These are phyloP conservation scores for Capsicum pubescens DNA, from an alignment of 257 asterid species.

Conservation along the genomic window DNA sequence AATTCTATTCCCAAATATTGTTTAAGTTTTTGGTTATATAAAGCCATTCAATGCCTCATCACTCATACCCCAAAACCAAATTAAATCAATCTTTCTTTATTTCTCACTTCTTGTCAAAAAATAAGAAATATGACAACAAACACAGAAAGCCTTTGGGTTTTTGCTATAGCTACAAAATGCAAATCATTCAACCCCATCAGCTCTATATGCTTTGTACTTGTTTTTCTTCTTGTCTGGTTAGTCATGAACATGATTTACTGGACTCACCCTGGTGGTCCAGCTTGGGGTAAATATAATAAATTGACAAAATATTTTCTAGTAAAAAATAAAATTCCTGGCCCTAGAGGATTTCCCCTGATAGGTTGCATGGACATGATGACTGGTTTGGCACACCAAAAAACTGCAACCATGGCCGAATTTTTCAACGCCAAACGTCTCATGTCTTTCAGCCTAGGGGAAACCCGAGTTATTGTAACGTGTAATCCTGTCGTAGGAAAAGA, in stretches of 20 bases:
- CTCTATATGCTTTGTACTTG: conserved; percentile 39
- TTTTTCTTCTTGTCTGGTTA: conserved; percentile 36
- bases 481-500: conserved; percentile 58
- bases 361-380: conserved; percentile 60
- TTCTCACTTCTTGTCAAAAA: not conserved
- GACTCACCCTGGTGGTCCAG: conserved; percentile 31
- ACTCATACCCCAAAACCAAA: conserved; percentile 6
- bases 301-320: not conserved
- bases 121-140: conserved; percentile 33
- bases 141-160: conserved; percentile 65
- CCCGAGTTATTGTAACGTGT: conserved; percentile 63
- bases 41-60: not conserved
- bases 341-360: conserved; percentile 58
- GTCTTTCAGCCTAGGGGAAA: conserved; percentile 75
- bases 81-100: not conserved
- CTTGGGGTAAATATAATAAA: conserved; percentile 31
- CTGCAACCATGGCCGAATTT: conserved; percentile 44
- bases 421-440: conserved; percentile 54
- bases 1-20: not conserved
- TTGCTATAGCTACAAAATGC: conserved; percentile 61
- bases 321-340: conserved; percentile 53
- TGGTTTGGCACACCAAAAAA: conserved; percentile 62
- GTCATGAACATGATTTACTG: conserved; percentile 28
- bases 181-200: conserved; percentile 41
- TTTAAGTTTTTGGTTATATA: conserved; percentile 1